phyloP scores from a whole-genome alignment of 164 flowering plant species.

The Umbellularia californica region DNA sequence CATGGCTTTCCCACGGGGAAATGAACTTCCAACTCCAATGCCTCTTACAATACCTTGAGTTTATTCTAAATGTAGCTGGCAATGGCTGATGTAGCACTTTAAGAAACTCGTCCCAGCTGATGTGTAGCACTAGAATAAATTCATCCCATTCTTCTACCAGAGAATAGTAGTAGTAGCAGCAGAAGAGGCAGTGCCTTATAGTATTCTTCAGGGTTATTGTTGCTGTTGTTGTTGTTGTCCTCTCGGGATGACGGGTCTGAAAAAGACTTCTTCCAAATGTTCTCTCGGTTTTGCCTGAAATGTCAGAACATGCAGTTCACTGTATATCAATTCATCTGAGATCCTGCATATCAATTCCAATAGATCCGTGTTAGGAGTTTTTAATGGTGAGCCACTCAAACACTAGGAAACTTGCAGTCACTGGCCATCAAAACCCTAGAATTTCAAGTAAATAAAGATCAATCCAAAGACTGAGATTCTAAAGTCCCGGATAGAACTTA shows the following conservation, averaged over 20 bases:
- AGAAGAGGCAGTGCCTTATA: constrained; percentile 49
- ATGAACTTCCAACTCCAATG: too few relatives aligned
- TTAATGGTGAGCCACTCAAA: too few relatives aligned
- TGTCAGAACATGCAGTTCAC: constrained; percentile 23
- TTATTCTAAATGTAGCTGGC: constrained; percentile 93
- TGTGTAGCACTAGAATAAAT: too few relatives aligned
- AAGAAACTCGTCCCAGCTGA: constrained; percentile 24
- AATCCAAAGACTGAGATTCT: too few relatives aligned
- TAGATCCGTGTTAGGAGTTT: too few relatives aligned
- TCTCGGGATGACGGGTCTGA: constrained; percentile 24
- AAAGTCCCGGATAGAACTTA: too few relatives aligned
- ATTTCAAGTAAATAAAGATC: too few relatives aligned
- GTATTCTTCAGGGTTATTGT: constrained; percentile 43
- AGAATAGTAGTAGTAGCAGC: constrained; percentile 4
- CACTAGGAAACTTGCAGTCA: too few relatives aligned
- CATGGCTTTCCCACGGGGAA: background rate
- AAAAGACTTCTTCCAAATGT: constrained; percentile 67
- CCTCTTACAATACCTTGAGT: constrained; percentile 46
- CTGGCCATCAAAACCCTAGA: too few relatives aligned
- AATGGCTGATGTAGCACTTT: constrained; percentile 56
- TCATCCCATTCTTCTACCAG: constrained; percentile 75
- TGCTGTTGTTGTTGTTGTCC: background rate
- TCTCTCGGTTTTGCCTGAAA: constrained; percentile 65
- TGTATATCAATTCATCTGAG: too few relatives aligned
- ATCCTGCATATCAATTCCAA: too few relatives aligned